Evolutionary conservation across 2,329 filamentous ascomycete species (phyloP).

Genomic region (Harringtonia lauricola): DNA sequence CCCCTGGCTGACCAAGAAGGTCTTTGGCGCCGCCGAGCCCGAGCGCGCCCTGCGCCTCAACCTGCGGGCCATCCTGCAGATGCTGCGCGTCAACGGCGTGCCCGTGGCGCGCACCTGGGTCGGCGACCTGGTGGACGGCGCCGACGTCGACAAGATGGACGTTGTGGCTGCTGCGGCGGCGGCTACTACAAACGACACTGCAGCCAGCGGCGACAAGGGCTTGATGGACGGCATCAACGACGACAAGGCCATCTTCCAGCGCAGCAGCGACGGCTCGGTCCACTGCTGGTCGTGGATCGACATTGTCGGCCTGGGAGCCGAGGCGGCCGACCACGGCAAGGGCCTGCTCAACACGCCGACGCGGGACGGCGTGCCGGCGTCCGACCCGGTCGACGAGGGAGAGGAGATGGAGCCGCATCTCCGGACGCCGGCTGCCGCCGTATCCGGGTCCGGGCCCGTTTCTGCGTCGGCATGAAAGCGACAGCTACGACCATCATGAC

Average conservation of each 20-base stretch:
- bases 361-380: conserved; percentile 9
- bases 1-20: conserved; percentile 52
- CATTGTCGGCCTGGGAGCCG: conserved; percentile 34
- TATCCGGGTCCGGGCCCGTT: not conserved
- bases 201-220: conserved; percentile 11
- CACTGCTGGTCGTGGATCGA: conserved; percentile 43
- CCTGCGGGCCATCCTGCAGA: conserved; percentile 44
- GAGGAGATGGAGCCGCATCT: conserved; percentile 24
- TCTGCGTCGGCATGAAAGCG: not conserved
- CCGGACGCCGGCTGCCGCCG: not conserved
- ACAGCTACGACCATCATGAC: no score
- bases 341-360: conserved; percentile 9
- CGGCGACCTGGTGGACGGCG: conserved; percentile 37
- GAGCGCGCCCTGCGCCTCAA: conserved; percentile 50
- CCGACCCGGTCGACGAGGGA: conserved; percentile 10
- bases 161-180: conserved; percentile 9
- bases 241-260: conserved; percentile 40
- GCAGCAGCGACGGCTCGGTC: conserved; percentile 24
- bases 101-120: conserved; percentile 37
- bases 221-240: conserved; percentile 28
- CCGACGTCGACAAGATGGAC: conserved; percentile 25
- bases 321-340: conserved; percentile 10
- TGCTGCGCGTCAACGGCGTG: conserved; percentile 38
- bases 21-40: conserved; percentile 46
- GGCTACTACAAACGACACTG: not conserved